Conservation (phyloP, 257 asterid species). For the Nicotiana noctiflora region DNA sequence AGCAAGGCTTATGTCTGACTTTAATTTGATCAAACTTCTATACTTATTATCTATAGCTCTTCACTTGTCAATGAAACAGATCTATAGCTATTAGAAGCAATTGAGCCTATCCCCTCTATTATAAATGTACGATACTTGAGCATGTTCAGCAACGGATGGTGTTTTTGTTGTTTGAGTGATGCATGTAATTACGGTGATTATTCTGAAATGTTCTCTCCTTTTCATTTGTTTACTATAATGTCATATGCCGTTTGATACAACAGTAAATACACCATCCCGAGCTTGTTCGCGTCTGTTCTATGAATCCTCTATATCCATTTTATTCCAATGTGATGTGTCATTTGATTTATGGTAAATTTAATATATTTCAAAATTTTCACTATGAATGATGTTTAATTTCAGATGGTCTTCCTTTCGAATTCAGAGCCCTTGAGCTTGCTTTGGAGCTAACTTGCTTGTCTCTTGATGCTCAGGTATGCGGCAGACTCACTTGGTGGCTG, state of each 20-base stretch:
- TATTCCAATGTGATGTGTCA: not conserved
- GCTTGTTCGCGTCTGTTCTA: not conserved
- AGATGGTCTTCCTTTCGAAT: constrained; percentile 97
- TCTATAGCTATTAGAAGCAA: not conserved
- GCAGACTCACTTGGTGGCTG: constrained; percentile 13
- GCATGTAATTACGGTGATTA: not conserved
- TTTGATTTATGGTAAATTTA: not conserved
- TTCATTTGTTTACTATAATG: not conserved
- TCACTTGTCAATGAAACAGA: not conserved
- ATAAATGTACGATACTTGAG: not conserved
- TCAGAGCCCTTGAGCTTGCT: constrained; percentile 95
- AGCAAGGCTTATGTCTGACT: not conserved
- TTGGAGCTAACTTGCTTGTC: constrained; percentile 87
- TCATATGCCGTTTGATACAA: not conserved
- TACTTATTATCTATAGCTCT: not conserved
- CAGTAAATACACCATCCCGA: not conserved
- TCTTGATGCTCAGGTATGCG: constrained; percentile 85
- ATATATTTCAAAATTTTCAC: not conserved
- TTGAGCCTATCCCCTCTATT: not conserved
- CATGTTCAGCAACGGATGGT: not conserved
- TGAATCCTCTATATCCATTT: not conserved
- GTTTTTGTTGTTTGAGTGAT: not conserved
- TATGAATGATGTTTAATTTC: constrained; percentile 23
- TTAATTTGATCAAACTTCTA: not conserved
- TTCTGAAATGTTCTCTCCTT: not conserved